Base-by-base conservation (phyloP, 2,329 filamentous ascomycete genomes). In the Ceratocystis cacaofunesta region DNA sequence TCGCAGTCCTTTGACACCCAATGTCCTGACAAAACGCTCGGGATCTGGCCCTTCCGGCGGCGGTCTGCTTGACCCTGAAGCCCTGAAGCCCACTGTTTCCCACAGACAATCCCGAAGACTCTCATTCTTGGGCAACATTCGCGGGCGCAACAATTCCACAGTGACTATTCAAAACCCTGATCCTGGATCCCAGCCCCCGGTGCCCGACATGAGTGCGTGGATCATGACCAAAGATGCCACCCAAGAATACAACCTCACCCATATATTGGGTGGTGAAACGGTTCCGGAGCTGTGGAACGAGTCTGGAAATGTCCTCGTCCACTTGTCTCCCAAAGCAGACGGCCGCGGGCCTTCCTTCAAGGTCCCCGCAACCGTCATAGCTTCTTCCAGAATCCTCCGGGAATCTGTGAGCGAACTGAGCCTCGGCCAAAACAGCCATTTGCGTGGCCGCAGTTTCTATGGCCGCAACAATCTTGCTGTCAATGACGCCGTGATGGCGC, bases 211-310 rank as follows among this genome's bases (percentile, higher is more conserved):
- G 63, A 52, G 63, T 12, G 79, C 82, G 2, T 86, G 84, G 84
- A 76, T 85, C 48, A 74, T 85, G 69, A 75, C 78, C 1, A 66
- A 67, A 50, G 78, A 81, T 6, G 79, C 80, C 62, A 75, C 74
- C 55, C 76, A 77, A 12, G 82, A 86, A 63, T 86, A 86, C 71
- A 85, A 82, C 70, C 75, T 79, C 0, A 71, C 75, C 5, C 77
- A 78, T 41, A 73, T 86, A 64, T 71, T 76, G 25, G 80, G 79
- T 55, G 80, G 78, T 22, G 82, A 86, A 69, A 84, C 81, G 75
- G 81, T 87, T 3, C 82, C 84, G 1, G 85, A 87, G 72, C 73
- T 88, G 22, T 87, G 85, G 85, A 82, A 84, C 69, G 83, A 86
- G 65, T 75, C 73, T 63, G 84, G 82, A 48, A 79, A 79, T 68